Percentiles rank a stretch among this genome's conserved stretches.
phyloP scores from a whole-genome alignment of 306 rosid genomes.

The Cercis canadensis region DNA sequence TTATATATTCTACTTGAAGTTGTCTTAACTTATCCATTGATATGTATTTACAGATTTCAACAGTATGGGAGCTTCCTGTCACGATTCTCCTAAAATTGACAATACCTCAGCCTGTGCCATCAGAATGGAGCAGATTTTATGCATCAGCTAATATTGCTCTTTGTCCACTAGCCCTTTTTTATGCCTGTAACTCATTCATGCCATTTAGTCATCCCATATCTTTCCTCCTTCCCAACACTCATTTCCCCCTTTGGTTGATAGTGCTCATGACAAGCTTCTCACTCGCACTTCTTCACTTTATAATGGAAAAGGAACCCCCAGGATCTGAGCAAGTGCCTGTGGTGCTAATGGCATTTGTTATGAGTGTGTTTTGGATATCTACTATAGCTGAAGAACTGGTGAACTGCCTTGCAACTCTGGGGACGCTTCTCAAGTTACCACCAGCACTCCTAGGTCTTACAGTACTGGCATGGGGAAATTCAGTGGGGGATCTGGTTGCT shows the following conservation, averaged over 20 bases:
- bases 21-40: slow-evolving; percentile 35
- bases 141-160: slow-evolving; percentile 82
- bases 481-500: slow-evolving; percentile 96
- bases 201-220: slow-evolving; percentile 69
- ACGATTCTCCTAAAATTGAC: slow-evolving; percentile 75
- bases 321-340: slow-evolving; percentile 78
- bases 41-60: slow-evolving; percentile 61
- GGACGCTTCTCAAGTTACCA: slow-evolving; percentile 72
- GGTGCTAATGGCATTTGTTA: slow-evolving; percentile 77
- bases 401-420: slow-evolving; percentile 84
- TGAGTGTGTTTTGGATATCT: slow-evolving; percentile 98
- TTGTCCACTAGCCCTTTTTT: slow-evolving; percentile 79
- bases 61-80: slow-evolving; percentile 73
- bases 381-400: slow-evolving; percentile 86
- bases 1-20: slow-evolving; percentile 18
- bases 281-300: slow-evolving; percentile 78
- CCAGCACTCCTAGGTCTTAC: slow-evolving; percentile 86
- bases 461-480: slow-evolving; percentile 98
- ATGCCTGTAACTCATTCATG: slow-evolving; percentile 77
- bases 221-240: slow-evolving; percentile 83
- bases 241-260: slow-evolving; percentile 85
- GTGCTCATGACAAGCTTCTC: slow-evolving; percentile 72
- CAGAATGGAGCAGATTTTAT: slow-evolving; percentile 86
- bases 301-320: slow-evolving; percentile 81
- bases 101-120: slow-evolving; percentile 76